Evolutionary conservation across 805 yeast species (phyloP), one percentile per base, ranked within the genome.

Genomic region (Zygotorulaspora florentina): DNA sequence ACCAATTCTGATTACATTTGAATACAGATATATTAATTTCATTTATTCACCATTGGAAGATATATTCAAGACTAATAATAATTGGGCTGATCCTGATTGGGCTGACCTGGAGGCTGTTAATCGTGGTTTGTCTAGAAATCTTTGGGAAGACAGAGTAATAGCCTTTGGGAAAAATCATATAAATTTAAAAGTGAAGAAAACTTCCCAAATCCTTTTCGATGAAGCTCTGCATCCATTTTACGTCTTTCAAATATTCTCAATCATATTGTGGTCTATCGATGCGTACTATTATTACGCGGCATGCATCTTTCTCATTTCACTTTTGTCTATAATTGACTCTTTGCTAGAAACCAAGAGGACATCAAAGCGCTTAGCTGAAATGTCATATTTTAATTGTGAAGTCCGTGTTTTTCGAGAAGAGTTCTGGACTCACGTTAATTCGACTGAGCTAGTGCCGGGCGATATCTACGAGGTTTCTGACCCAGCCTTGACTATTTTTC

Each of bases 211-310:
- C 37, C 71, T 93, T 29, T 71, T 85, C 20, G 95, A 88, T 58
- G 99, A 93, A 64, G 87, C 89, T 0, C 68, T 93, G 35, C 98
- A 93, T 64, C 99, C 99, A 0, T 93, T 93, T 62, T 93, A 93
- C 64, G 77, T 95, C 35, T 93, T 93, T 64, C 99, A 93, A 69
- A 82, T 91, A 1, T 91, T 91, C 61, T 89, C 97, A 2, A 85
- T 93, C 45, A 69, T 90, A 27, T 70, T 93, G 37, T 93, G 99
- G 99, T 75, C 88, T 9, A 78, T 88, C 12, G 99, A 93, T 65
- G 84, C 86, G 56, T 93, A 95, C 66, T 86, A 83, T 63, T 93
- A 91, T 67, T 93, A 93, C 62, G 99, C 99, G 0, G 74, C 80
- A 15, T 95, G 99, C 66, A 93, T 93, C 49, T 83, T 93, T 54